Base-by-base conservation (phyloP, 805 yeast genomes). In the Candida multigemmis region DNA sequence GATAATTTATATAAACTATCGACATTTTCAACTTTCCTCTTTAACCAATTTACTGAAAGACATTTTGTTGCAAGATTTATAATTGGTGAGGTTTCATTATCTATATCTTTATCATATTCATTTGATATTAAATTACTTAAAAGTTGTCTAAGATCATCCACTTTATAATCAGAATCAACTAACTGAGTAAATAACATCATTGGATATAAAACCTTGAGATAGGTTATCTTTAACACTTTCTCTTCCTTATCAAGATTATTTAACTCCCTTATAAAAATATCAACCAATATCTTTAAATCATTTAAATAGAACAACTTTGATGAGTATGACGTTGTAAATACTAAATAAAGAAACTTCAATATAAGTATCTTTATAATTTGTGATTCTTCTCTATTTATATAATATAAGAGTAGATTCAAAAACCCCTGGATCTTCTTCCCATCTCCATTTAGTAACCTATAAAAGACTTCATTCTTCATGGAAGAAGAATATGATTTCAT, bases 251-350 rank as follows among this genome's bases (percentile, higher is more conserved):
- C 71, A 21, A 84, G 50, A 42, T 87, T 76, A 37, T 70, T 69
- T 28, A 89, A 59, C 45, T 87, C 95, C 28, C 97, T 59, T 2
- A 87, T 63, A 27, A 87, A 62, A 7, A 87, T 86, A 43, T 85
- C 95, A 9, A 81, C 75, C 31, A 87, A 66, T 5, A 87, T 93
- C 40, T 79, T 77, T 32, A 87, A 54, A 47, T 87, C 97, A 42
- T 87, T 87, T 35, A 83, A 60, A 46, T 87, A 87, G 25, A 85
- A 71, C 40, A 77, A 64, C 32, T 77, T 80, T 28, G 70, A 60
- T 0, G 93, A 77, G 19, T 56, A 54, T 5, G 76, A 62, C 4
- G 76, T 71, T 2, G 87, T 76, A 51, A 87, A 72, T 1, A 87
- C 68, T 31, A 81, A 51, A 47, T 83, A 84, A 6, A 87, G 56